Conservation (phyloP, 441 rosid genomes). For the Daphne laureola region DNA sequence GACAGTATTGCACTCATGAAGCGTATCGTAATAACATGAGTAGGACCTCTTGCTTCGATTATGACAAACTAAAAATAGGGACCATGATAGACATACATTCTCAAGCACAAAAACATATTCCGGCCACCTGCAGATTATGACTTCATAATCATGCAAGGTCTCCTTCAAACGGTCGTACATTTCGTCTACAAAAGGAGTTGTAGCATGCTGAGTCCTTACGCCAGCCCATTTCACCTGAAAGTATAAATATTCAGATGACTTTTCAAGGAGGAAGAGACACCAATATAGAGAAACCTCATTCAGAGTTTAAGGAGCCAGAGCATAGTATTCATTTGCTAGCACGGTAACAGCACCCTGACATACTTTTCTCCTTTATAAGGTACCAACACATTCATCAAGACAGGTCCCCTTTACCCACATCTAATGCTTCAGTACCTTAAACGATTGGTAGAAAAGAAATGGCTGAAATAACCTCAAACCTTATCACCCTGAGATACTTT, state of each 20-base stretch:
- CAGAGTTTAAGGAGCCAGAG: background rate
- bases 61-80: too few species aligned
- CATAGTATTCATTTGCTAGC: background rate
- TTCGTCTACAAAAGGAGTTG: constrained; percentile 91
- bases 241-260: constrained; percentile 15
- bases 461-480: constrained; percentile 30
- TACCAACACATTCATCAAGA: constrained; percentile 1
- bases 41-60: too few species aligned
- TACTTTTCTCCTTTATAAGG: constrained; percentile 1
- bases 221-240: constrained; percentile 96
- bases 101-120: constrained; percentile 87
- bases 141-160: constrained; percentile 77
- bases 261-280: background rate
- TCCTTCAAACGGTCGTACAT: constrained; percentile 82
- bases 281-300: constrained; percentile 3
- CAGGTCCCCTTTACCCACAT: constrained; percentile 4
- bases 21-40: too few species aligned
- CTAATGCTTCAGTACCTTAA: background rate
- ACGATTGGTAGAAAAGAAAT: background rate
- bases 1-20: too few species aligned
- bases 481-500: constrained; percentile 34
- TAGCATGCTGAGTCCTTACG: constrained; percentile 85
- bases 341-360: background rate
- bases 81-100: constrained; percentile 44
- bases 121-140: constrained; percentile 96